Base-by-base conservation (phyloP, 1,284 basidiomycete genomes). In the Pascua guehoae region DNA sequence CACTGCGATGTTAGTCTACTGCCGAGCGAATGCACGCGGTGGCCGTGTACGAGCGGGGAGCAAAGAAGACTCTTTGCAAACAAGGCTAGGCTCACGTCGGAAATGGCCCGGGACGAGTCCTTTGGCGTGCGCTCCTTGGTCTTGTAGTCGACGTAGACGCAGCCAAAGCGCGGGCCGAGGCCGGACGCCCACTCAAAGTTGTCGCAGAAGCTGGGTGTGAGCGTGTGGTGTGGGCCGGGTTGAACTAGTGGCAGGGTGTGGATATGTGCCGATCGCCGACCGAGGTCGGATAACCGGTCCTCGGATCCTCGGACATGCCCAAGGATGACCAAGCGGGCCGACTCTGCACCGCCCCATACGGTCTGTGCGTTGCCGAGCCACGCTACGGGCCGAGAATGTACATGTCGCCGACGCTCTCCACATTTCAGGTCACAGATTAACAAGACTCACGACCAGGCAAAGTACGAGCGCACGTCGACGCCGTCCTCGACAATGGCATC, bases 101-200 rank as follows among this genome's bases (percentile, higher is more conserved):
- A n/a, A 47, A 62, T 41, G 14, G 40, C 40, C 32, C 32, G 18
- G 14, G 83, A 83, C 16, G 85, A 87, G 44, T 84, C 84, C 70
- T 89, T 88, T 3, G 86, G 85, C 59, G 81, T 83, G 36, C 86
- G 79, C 73, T 86, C 79, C 74, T 85, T 86, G 7, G 86, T 88
- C 52, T 83, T 77, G 71, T 85, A 89, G 79, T 70, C 58, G 52
- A 66, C 62, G 47, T 69, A 60, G 9, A 72, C 69, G 48, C 65
- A 66, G 17, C 72, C 70, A 51, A 75, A 74, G 12, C 72, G 66
- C 18, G 71, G 67, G 15, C 53, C 53, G 9, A 58, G 56, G 42
- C 65, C 73, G 4, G 64, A 66, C 18, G 62, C 58, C 83, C 88
- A 88, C 73, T 89, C 87, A 59, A 88, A 88, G 74, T 88, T 88